Evolutionary conservation across 106 monocot species (phyloP), one percentile per base, ranked within the genome.

Genomic region (Narthecium ossifragum): DNA sequence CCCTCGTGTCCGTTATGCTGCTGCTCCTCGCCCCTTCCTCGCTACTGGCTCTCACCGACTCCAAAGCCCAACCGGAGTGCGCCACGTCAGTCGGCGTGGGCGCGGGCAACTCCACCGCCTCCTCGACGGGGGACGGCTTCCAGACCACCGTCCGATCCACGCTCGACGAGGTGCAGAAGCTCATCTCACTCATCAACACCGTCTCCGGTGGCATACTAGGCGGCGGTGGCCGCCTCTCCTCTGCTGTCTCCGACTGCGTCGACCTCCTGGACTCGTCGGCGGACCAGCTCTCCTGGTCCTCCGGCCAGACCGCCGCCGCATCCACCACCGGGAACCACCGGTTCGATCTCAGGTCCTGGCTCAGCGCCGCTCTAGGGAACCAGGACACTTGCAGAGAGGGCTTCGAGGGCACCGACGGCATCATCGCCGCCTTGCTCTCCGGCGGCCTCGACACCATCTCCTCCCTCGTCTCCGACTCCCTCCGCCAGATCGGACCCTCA

Each of bases 221-320:
- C 37, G 75, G 72, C 31, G 84, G 81, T 71, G 75, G 69, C 60
- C 83, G 90, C 34, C 72, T 86, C 50, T 75, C 89, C 59, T 83
- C 86, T 24, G 96, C 96, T 31, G 61, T 90, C 61, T 68, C 76
- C 59, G 96, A 96, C 84, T 96, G 96, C 68, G 61, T 90, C 40
- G 96, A 96, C 68, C 76, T 96, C 60, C 94, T 96, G 51, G 85
- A 85, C 67, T 70, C 90, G 41, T 83, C 94, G 51, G 57, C 80
- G 53, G 80, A 85, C 43, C 88, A 96, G 75, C 69, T 96, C 28
- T 57, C 70, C 38, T 78, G 58, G 70, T 48, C 89, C 36, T 30
- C 80, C 7, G n/a, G n/a, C n/a, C n/a, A n/a, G n/a, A n/a, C n/a
- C n/a, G 46, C 62, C 31, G n/a, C 78, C 23, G 50, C 22, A 7